Conservation (phyloP, 2,329 filamentous ascomycete species). For the Claviceps spartinae region DNA sequence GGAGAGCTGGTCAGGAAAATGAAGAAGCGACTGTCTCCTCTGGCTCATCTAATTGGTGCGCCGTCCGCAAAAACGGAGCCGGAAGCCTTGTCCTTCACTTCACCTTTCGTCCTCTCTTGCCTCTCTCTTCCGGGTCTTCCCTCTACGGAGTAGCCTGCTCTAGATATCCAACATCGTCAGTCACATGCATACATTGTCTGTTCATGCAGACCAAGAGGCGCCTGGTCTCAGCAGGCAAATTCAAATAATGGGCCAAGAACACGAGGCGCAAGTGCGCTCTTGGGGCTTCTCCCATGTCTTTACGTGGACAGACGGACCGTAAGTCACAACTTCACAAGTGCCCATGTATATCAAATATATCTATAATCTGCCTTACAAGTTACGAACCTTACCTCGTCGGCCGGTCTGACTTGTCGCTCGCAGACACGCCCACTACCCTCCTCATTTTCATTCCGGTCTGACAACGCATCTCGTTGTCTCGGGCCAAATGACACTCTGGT, state of each 20-base stretch:
- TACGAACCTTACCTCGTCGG: background rate
- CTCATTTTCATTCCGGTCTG: constrained; percentile 48
- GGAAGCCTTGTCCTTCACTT: no score
- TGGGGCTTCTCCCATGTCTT: constrained; percentile 61
- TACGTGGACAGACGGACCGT: constrained; percentile 60
- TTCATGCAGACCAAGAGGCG: no score
- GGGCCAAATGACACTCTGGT: constrained; percentile 53
- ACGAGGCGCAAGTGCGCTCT: constrained; percentile 47
- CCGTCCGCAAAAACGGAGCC: no score
- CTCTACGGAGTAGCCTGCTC: no score
- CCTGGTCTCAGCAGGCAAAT: background rate
- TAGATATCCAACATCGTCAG: no score
- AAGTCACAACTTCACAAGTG: constrained; percentile 26
- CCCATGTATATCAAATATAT: background rate
- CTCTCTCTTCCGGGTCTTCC: no score
- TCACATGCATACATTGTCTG: no score
- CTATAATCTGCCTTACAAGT: no score
- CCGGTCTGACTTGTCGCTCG: background rate
- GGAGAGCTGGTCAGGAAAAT: no score
- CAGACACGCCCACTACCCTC: constrained; percentile 54
- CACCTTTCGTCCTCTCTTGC: no score
- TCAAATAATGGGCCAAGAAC: constrained; percentile 14
- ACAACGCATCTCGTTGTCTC: constrained; percentile 57
- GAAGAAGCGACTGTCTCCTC: no score
- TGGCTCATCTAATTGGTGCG: no score